A percentile compares a stretch with the other conserved stretches of the same genome.
These are phyloP conservation scores for Alloteropsis semialata DNA, from an alignment of 176 grass and related monocot genomes.

Conservation along the genomic window DNA sequence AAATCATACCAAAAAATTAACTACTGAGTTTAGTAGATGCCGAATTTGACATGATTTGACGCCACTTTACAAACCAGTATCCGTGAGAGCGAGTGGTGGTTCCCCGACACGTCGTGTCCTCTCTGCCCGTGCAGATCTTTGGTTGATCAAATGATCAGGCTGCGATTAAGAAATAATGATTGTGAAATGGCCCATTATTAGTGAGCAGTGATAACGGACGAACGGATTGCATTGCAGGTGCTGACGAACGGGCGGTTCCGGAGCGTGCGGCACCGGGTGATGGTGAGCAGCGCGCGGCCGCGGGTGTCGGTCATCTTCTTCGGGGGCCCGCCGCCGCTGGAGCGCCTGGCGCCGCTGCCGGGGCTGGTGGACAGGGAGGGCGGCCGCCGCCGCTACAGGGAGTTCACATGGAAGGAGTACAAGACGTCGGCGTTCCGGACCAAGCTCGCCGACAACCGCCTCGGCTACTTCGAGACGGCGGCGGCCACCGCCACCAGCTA, in stretches of 20 bases:
- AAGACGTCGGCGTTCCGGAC: conserved; percentile 61
- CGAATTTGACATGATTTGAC: not conserved
- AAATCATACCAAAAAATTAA: no score
- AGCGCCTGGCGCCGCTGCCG: conserved; percentile 59
- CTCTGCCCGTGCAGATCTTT: no score
- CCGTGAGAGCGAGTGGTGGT: not conserved
- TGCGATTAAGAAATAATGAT: no score
- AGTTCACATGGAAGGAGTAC: conserved; percentile 95
- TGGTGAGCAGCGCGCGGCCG: conserved; percentile 45
- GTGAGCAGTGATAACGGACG: no score
- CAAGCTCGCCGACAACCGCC: conserved; percentile 66
- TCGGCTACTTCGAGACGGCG: conserved; percentile 51
- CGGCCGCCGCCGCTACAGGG: conserved; percentile 61
- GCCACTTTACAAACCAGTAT: not conserved
- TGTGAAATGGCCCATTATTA: no score
- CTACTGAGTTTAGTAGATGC: no score
- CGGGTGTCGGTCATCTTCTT: conserved; percentile 85
- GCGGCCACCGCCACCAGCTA: not conserved
- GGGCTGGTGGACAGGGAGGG: conserved; percentile 47
- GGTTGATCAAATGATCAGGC: no score
- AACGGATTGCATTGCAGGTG: no score
- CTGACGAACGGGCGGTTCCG: conserved; percentile 85
- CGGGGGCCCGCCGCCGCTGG: conserved; percentile 47
- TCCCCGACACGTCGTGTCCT: not conserved
- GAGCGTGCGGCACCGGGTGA: conserved; percentile 81